Conservation (phyloP, 768 basidiomycete species). For the Leccinum obscurum region DNA sequence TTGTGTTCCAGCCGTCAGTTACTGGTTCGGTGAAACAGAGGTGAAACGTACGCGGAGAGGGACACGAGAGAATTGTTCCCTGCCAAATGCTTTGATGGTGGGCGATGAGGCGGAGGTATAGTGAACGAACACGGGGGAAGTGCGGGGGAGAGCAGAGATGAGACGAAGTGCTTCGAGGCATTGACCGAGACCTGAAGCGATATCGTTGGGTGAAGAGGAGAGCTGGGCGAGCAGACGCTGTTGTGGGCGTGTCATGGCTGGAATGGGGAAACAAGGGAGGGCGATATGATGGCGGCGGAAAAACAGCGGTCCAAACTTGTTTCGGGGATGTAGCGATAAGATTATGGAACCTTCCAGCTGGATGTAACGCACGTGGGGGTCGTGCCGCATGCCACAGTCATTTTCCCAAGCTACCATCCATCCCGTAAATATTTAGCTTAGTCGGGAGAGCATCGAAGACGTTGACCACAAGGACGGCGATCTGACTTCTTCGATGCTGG, state of each 20-base stretch:
- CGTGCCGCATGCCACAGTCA: neutral
- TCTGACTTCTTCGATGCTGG: neutral
- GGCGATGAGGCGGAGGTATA: slow-evolving; percentile 20
- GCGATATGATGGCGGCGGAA: neutral
- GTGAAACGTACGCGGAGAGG: slow-evolving; percentile 31
- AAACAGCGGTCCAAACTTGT: neutral
- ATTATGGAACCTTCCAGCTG: neutral
- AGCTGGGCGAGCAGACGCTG: slow-evolving; percentile 33
- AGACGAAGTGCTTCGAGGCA: slow-evolving; percentile 36
- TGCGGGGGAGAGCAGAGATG: slow-evolving; percentile 29
- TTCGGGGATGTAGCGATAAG: neutral
- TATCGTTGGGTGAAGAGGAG: slow-evolving; percentile 33
- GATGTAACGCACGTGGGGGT: neutral
- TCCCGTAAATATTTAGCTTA: neutral
- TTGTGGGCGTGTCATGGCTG: slow-evolving; percentile 27
- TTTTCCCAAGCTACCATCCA: neutral
- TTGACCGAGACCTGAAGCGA: slow-evolving; percentile 34
- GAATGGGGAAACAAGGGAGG: neutral
- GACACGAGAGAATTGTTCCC: slow-evolving; percentile 32
- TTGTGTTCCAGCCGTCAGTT: neutral
- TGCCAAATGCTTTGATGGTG: slow-evolving; percentile 30
- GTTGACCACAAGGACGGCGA: neutral
- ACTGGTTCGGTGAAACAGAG: neutral
- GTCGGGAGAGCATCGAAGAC: neutral
- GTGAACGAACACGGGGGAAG: slow-evolving; percentile 30